These are phyloP conservation scores for Ceratocystiopsis brevicomis DNA, from an alignment of 2,329 filamentous ascomycete genomes.

Conservation along the genomic window DNA sequence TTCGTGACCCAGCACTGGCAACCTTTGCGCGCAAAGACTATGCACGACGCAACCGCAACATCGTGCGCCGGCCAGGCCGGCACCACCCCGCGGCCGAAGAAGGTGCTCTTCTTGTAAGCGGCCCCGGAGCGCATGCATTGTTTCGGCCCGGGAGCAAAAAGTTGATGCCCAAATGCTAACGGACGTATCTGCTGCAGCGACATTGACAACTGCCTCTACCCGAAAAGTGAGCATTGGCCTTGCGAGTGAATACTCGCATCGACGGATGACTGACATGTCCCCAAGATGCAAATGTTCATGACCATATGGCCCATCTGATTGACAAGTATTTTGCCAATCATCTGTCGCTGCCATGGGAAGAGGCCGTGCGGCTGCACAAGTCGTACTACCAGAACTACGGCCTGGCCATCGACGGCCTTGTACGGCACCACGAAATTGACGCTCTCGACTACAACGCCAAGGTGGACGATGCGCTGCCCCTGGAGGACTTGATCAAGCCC, in stretches of 20 bases:
- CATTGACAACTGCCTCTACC: slow-evolving; percentile 95
- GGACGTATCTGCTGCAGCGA: slow-evolving; percentile 49
- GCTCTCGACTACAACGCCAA: slow-evolving; percentile 85
- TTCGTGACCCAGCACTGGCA: too few relatives aligned
- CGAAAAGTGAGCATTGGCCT: slow-evolving; percentile 43
- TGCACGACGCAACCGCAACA: slow-evolving; percentile 1
- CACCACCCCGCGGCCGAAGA: slow-evolving; percentile 3
- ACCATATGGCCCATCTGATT: slow-evolving; percentile 76
- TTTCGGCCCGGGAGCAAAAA: not conserved
- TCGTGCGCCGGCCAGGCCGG: not conserved
- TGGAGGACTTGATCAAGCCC: slow-evolving; percentile 68
- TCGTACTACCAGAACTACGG: slow-evolving; percentile 95
- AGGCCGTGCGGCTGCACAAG: slow-evolving; percentile 70
- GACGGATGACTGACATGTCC: not conserved
- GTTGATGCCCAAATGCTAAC: not conserved
- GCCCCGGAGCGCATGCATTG: not conserved
- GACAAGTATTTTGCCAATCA: slow-evolving; percentile 44
- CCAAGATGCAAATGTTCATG: slow-evolving; percentile 61
- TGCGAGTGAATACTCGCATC: too few relatives aligned
- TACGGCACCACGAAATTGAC: slow-evolving; percentile 87
- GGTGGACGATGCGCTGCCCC: slow-evolving; percentile 83
- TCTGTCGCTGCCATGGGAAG: slow-evolving; percentile 52
- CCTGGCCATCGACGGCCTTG: slow-evolving; percentile 87
- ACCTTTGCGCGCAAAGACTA: not conserved
- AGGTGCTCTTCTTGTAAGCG: slow-evolving; percentile 27